phyloP scores from a whole-genome alignment of 805 yeast species.

The Ogataea glucozyma region DNA sequence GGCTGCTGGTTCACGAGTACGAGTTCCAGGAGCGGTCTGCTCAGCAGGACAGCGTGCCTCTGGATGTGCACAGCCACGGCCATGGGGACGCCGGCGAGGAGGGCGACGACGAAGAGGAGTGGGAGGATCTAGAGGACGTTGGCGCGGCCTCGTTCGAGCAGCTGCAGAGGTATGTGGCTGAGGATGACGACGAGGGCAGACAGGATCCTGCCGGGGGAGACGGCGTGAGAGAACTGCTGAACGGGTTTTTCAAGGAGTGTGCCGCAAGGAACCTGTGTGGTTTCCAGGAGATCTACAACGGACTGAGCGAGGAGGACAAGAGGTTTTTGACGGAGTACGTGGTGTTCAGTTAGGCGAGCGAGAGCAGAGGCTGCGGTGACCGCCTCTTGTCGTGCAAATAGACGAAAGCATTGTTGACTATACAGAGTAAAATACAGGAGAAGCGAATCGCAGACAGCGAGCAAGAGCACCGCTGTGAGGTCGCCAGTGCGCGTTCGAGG shows the following conservation, averaged over 20 bases:
- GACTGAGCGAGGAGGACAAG: slow-evolving; percentile 54
- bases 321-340: slow-evolving; percentile 47
- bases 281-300: slow-evolving; percentile 54
- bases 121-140: slow-evolving; percentile 77
- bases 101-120: slow-evolving; percentile 54
- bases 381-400: too few relatives aligned
- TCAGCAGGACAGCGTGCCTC: slow-evolving; percentile 38
- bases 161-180: slow-evolving; percentile 54
- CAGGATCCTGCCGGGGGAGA: slow-evolving; percentile 35
- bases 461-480: too few relatives aligned
- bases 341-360: slow-evolving; percentile 25
- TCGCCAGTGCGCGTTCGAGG: too few relatives aligned
- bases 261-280: slow-evolving; percentile 48
- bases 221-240: slow-evolving; percentile 40
- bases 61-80: slow-evolving; percentile 19
- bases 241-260: slow-evolving; percentile 57
- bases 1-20: slow-evolving; percentile 68
- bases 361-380: neutral
- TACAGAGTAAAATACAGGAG: too few relatives aligned
- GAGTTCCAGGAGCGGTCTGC: slow-evolving; percentile 52
- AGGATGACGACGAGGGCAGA: slow-evolving; percentile 22
- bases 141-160: slow-evolving; percentile 66
- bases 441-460: too few relatives aligned
- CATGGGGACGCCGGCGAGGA: slow-evolving; percentile 34
- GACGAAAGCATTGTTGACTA: too few relatives aligned